Evolutionary conservation across 306 rosid species (phyloP).

Genomic region (Lathyrus oleraceus): DNA sequence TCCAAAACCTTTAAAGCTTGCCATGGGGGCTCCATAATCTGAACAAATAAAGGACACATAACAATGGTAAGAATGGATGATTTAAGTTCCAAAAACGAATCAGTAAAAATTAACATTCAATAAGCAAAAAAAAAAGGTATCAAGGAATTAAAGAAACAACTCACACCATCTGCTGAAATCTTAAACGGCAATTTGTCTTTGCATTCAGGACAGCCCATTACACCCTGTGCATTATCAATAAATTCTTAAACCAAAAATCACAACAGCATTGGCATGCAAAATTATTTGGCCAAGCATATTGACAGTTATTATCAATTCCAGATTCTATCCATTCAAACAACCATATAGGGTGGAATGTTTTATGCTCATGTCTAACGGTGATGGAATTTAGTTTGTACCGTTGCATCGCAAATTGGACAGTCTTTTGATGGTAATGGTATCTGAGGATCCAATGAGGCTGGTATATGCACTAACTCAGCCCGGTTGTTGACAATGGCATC

Average conservation of each 20-base stretch:
- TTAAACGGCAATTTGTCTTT: conserved; percentile 75
- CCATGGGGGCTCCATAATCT: conserved; percentile 99
- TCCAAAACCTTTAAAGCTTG: conserved; percentile 74
- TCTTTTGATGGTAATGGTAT: conserved; percentile 83
- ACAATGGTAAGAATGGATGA: conserved; percentile 28
- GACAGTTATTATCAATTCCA: conserved; percentile 22
- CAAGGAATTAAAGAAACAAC: conserved; percentile 40
- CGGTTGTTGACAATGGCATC: conserved; percentile 80
- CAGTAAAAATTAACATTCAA: conserved; percentile 16
- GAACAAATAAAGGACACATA: conserved; percentile 37
- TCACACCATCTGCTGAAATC: conserved; percentile 93
- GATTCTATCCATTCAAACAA: conserved; percentile 19
- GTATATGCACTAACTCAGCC: conserved; percentile 89
- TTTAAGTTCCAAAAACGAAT: conserved; percentile 12
- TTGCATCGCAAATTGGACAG: conserved; percentile 93
- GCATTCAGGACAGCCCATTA: conserved; percentile 93
- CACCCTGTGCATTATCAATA: conserved; percentile 72
- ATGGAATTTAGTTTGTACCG: conserved; percentile 55
- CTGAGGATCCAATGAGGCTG: conserved; percentile 68
- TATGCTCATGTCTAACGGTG: not conserved
- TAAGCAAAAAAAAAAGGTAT: not conserved
- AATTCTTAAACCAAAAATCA: conserved; percentile 35
- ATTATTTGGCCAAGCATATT: conserved; percentile 18
- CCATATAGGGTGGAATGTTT: conserved; percentile 12
- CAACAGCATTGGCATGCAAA: conserved; percentile 33